Base-by-base conservation (phyloP, 2,329 filamentous ascomycete genomes). In the Polychaeton citri region DNA sequence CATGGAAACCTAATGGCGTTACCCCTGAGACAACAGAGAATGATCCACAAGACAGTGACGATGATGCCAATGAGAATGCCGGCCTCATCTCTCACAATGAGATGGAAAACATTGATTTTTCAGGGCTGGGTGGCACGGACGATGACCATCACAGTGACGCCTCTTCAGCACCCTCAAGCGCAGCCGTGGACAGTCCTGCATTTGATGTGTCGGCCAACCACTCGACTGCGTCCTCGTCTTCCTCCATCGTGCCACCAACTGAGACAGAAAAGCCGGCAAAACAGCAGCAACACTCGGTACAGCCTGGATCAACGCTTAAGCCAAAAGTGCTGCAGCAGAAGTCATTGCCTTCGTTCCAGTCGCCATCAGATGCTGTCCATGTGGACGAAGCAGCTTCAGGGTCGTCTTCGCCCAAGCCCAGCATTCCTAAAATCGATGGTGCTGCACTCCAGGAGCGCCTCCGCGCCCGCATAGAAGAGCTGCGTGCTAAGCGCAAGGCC, bases 401-500 rank as follows among this genome's bases (percentile, higher is more conserved):
- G 32, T 50, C 44, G 28, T 52, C 50, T 15, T 55, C 53, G 19
- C 53, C 52, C 3, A 52, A 55, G 43, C 35, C 58, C 47, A 50
- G 55, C 47, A 50, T 52, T 33, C 65, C 61, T 40, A 79, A 79
- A 37, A 66, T 76, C 43, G 79, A 87, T 52, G 79, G 79, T 30
- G 76, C 83, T 41, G 74, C 79, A 18, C 73, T 94, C 32, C 78
- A 81, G 51, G 76, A 79, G 38, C 79, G 87, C 31, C 69, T 98
- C 34, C 78, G 81, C 38, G 81, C 82, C 47, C 81, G 78, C 43
- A 86, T 98, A 37, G 83, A 90, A 48, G 79, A 79, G 32, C 74
- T 96, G 34, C 81, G 88, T 40, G 81, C 83, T 7, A 77, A 78
- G 18, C 79, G 90, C 40, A 94, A 94, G 58, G 87, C 88, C 5